A percentile compares a stretch with the other conserved stretches of the same genome.
These are phyloP conservation scores for Candida ovalis DNA, from an alignment of 805 yeast species.

Conservation along the genomic window DNA sequence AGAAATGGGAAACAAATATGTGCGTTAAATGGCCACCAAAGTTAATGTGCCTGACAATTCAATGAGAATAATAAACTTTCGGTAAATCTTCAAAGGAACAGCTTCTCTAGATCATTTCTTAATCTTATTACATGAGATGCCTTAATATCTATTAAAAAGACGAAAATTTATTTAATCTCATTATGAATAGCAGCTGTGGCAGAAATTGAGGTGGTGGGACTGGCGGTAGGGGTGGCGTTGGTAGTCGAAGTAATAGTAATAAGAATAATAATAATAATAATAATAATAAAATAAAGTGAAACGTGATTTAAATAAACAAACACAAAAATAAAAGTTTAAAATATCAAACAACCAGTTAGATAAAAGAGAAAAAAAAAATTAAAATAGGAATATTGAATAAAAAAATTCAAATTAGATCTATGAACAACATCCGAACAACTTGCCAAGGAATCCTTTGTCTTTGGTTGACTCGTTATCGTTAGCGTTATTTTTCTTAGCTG, in stretches of 20 bases:
- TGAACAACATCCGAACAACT: constrained; percentile 21
- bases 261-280: background rate
- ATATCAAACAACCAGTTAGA: background rate
- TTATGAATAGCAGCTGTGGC: too few species aligned
- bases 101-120: background rate
- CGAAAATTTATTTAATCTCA: too few species aligned
- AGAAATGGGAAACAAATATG: too few species aligned
- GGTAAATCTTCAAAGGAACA: background rate
- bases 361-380: background rate
- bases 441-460: constrained; percentile 26
- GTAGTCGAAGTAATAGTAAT: background rate
- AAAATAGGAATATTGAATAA: background rate
- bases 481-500: constrained; percentile 9
- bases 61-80: too few species aligned
- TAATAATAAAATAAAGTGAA: background rate
- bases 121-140: background rate
- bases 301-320: constrained; percentile 1
- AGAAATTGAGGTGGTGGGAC: too few species aligned
- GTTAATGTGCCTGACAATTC: too few species aligned
- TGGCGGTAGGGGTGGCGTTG: background rate
- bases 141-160: too few species aligned
- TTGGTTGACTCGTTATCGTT: constrained; percentile 18
- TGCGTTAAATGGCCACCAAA: too few species aligned
- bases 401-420: constrained; percentile 1
- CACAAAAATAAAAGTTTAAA: background rate